Conservation (phyloP, 1,284 basidiomycete species). For the Pseudozyma sp. region DNA sequence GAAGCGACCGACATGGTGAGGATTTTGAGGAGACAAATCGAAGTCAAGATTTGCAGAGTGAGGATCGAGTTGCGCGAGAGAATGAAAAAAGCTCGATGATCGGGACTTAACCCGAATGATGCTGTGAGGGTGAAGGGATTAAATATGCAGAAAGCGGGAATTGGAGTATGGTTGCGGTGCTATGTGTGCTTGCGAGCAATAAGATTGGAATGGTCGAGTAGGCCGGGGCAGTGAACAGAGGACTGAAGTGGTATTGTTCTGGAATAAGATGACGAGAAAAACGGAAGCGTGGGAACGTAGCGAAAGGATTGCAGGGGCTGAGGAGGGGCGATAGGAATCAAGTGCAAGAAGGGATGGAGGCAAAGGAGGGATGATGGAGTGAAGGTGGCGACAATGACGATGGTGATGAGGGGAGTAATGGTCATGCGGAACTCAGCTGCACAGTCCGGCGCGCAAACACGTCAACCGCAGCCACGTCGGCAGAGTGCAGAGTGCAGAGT, state of each 20-base stretch:
- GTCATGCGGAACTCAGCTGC: neutral
- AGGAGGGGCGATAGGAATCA: neutral
- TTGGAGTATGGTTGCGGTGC: neutral
- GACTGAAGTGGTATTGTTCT: too few species aligned
- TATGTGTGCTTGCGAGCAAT: neutral
- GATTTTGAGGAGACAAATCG: too few species aligned
- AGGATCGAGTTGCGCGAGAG: too few species aligned
- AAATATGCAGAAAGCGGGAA: neutral
- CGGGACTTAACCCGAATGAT: too few species aligned
- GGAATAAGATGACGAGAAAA: too few species aligned
- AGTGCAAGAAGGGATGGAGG: constrained; percentile 1
- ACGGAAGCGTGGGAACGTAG: neutral
- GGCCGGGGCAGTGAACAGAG: too few species aligned
- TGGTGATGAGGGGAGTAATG: constrained; percentile 3
- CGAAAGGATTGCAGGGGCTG: neutral
- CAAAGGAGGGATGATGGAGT: constrained; percentile 9
- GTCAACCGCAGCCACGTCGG: neutral
- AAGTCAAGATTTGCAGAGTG: too few species aligned
- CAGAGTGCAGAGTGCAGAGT: too few species aligned
- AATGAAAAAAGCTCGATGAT: too few species aligned
- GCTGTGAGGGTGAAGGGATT: too few species aligned
- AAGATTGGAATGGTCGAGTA: neutral
- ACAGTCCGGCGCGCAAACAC: neutral
- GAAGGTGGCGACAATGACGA: neutral
- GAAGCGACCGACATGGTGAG: constrained; percentile 41